Base-by-base conservation (phyloP, 306 rosid genomes). In the Cercis canadensis region DNA sequence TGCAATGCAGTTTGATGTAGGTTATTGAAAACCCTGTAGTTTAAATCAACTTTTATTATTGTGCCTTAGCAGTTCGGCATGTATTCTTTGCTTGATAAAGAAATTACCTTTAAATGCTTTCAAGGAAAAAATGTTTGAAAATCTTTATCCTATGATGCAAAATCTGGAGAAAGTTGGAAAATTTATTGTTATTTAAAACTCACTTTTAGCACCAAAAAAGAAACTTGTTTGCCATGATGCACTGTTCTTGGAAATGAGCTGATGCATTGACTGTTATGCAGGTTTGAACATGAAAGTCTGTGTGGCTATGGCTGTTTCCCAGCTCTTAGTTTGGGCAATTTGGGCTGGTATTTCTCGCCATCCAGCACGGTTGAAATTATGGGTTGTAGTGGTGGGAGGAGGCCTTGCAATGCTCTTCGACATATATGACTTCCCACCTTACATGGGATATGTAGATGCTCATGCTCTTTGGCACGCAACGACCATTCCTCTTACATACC, bases 361-460 rank as follows among this genome's bases (percentile, higher is more conserved):
- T 76, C 96, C 88, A 0, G 83, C 92, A 0, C 92, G 83, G 55
- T 69, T 81, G 86, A 91, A 94, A 78, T 54, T 94, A 74, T 91
- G 92, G 96, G 55, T 70, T 4, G 88, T 85, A 8, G 89, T 86
- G 67, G 81, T 72, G 0, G 95, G 89, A 39, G 96, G 86, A 31
- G 73, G 72, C 62, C 15, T 86, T 58, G 84, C 92, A 45, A 82
- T 86, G 92, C 63, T 91, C 55, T 69, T 91, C 47, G 89, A 89
- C 67, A 78, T 86, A 45, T 86, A 80, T 17, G 99, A 94, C 62
- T 89, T 94, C 82, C 97, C 99, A 72, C 97, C 99, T 5, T 94
- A 87, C 78, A 70, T 9, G 68, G 99, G 99, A n/a, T 91, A 76
- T 61, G 83, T 89, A 43, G 99, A 94, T 74, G 89, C 96, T 52